Percentiles rank a stretch among this genome's conserved stretches.
Evolutionary conservation across 805 yeast species (phyloP).

Genomic region (Yamadazyma phyllophila): DNA sequence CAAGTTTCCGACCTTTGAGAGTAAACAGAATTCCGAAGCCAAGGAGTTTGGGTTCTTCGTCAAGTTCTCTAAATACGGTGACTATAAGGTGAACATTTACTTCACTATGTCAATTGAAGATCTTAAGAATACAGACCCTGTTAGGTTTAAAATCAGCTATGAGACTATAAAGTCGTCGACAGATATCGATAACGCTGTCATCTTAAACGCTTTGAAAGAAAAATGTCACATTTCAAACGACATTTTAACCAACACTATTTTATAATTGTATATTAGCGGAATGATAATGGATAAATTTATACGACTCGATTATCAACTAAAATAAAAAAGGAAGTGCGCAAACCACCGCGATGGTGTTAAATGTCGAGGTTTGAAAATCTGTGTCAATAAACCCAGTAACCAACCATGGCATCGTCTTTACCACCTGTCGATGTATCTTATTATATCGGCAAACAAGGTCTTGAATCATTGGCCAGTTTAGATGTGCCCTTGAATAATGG

Average conservation of each 20-base stretch:
- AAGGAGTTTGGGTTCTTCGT: conserved; percentile 5
- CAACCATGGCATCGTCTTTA: conserved; percentile 1
- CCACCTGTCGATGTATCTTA: conserved; percentile 26
- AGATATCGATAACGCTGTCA: neutral
- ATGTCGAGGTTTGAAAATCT: conserved; percentile 10
- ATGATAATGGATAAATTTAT: too few relatives aligned
- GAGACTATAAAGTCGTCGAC: conserved; percentile 3
- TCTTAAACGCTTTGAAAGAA: conserved; percentile 2
- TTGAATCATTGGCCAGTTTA: conserved; percentile 30
- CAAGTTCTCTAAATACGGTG: conserved; percentile 1
- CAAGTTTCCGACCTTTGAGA: conserved; percentile 23
- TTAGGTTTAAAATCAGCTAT: neutral
- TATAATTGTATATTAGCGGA: conserved; percentile 1
- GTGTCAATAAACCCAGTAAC: conserved; percentile 2
- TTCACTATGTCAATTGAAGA: neutral
- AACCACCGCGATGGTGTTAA: conserved; percentile 7
- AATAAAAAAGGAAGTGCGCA: neutral
- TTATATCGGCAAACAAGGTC: conserved; percentile 32
- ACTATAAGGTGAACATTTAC: neutral
- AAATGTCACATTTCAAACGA: conserved; percentile 12
- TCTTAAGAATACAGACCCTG: neutral
- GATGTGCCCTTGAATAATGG: conserved; percentile 75
- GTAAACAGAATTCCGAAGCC: neutral
- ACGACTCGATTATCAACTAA: neutral
- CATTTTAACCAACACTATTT: conserved; percentile 6